Conservation (phyloP, 345 rosid genomes). For the Noccaea bulbosa region DNA sequence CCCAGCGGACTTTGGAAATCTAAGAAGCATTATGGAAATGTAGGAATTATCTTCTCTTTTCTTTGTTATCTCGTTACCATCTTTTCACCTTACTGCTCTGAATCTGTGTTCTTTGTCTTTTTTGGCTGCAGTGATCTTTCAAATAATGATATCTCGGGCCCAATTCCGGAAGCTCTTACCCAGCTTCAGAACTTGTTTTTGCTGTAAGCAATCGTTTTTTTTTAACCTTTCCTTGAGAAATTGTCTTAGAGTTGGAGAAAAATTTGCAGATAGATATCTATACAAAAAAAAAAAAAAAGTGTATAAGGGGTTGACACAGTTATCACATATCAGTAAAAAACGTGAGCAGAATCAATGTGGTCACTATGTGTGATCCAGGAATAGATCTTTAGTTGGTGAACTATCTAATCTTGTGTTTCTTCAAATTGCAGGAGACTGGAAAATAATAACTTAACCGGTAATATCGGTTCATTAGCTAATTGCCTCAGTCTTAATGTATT, state of each 20-base stretch:
- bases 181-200: conserved; percentile 73
- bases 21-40: conserved; percentile 92
- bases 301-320: not conserved
- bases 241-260: not conserved
- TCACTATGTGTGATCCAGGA: not conserved
- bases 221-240: not conserved
- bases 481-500: conserved; percentile 70
- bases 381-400: not conserved
- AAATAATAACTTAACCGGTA: conserved; percentile 85
- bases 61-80: not conserved
- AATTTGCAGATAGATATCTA: not conserved
- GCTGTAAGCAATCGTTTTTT: conserved; percentile 54
- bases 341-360: not conserved
- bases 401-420: conserved; percentile 3
- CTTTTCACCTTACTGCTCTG: conserved; percentile 23
- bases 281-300: no score
- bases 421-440: conserved; percentile 70
- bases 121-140: conserved; percentile 79
- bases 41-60: conserved; percentile 44
- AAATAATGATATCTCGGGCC: conserved; percentile 73
- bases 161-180: conserved; percentile 79
- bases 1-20: conserved; percentile 89
- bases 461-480: conserved; percentile 62
- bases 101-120: conserved; percentile 15
- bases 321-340: not conserved